Percentiles rank a stretch among this genome's conserved stretches.
Conservation (phyloP, 108 stramenopile species). For the Fistulifera pelliculosa region DNA sequence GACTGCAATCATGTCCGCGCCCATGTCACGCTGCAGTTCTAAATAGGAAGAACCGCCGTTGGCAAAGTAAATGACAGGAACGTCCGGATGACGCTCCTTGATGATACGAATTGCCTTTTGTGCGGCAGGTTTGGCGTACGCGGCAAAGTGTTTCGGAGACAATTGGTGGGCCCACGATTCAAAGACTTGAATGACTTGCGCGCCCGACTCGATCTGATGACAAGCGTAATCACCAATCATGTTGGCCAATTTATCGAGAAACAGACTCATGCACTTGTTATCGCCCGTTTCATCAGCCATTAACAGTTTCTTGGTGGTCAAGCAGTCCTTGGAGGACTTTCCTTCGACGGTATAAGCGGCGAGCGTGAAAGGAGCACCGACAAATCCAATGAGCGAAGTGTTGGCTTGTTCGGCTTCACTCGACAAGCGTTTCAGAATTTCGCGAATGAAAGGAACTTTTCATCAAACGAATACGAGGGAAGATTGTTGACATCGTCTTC, state of each 20-base stretch:
- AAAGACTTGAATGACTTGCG: conserved; percentile 97
- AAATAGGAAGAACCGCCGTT: conserved; percentile 91
- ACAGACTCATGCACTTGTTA: conserved; percentile 56
- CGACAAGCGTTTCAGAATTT: conserved; percentile 68
- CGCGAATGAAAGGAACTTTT: conserved; percentile 85
- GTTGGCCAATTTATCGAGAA: conserved; percentile 82
- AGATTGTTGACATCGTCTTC: conserved; percentile 56
- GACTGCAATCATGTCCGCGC: conserved; percentile 80
- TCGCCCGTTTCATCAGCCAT: conserved; percentile 66
- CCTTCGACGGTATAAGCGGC: conserved; percentile 96
- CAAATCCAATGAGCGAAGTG: conserved; percentile 95
- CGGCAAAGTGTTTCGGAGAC: conserved; percentile 68
- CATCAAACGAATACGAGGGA: conserved; percentile 54
- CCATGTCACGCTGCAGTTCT: conserved; percentile 87
- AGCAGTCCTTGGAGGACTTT: conserved; percentile 79
- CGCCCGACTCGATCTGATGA: conserved; percentile 95
- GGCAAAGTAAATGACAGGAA: conserved; percentile 97
- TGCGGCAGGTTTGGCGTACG: conserved; percentile 85
- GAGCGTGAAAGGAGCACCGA: conserved; percentile 97
- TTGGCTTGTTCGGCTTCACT: conserved; percentile 76
- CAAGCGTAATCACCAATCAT: conserved; percentile 90
- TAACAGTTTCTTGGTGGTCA: conserved; percentile 84
- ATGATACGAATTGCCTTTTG: conserved; percentile 83
- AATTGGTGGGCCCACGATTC: conserved; percentile 97
- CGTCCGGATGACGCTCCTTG: conserved; percentile 79